A percentile compares a stretch with the other conserved stretches of the same genome.
Conservation (phyloP, 495 filamentous ascomycete genomes). For the Trichoderma parareesei region DNA sequence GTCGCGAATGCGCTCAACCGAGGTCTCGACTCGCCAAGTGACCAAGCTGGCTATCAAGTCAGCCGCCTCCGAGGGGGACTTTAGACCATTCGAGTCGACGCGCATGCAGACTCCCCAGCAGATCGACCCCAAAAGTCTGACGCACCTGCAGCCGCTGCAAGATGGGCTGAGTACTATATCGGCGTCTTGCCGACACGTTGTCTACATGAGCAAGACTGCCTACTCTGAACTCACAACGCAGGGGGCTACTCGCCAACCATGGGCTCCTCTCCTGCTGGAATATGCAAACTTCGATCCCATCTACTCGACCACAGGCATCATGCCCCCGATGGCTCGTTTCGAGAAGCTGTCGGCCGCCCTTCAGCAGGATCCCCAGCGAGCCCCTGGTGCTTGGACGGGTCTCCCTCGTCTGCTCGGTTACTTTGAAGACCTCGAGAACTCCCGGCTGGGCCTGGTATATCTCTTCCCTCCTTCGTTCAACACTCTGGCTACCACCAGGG, state of each 20-base stretch:
- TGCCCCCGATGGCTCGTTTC: slow-evolving; percentile 54
- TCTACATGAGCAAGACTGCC: slow-evolving; percentile 44
- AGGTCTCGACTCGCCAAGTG: slow-evolving; percentile 22
- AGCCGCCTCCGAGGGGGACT: slow-evolving; percentile 30
- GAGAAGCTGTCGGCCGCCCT: slow-evolving; percentile 53
- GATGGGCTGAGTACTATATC: slow-evolving; percentile 20
- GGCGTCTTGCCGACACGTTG: slow-evolving; percentile 36
- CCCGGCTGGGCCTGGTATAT: slow-evolving; percentile 75
- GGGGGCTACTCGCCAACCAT: slow-evolving; percentile 22
- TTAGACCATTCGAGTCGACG: slow-evolving; percentile 44
- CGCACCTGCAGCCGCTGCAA: slow-evolving; percentile 34
- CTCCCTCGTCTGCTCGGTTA: slow-evolving; percentile 64
- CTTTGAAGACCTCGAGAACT: slow-evolving; percentile 68
- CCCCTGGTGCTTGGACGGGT: slow-evolving; percentile 53
- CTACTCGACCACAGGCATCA: slow-evolving; percentile 54
- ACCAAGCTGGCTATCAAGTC: slow-evolving; percentile 20
- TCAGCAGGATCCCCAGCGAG: slow-evolving; percentile 45
- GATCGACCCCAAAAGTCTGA: slow-evolving; percentile 39
- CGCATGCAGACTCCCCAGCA: slow-evolving; percentile 46
- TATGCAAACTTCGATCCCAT: slow-evolving; percentile 57
- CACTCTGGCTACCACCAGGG: slow-evolving; percentile 46
- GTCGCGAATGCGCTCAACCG: slow-evolving; percentile 58
- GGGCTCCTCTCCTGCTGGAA: slow-evolving; percentile 56
- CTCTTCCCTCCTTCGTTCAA: slow-evolving; percentile 63
- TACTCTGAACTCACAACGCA: slow-evolving; percentile 32